Conservation (phyloP, 1,139 yeast species). For the Nakaseomyces bracarensis region DNA sequence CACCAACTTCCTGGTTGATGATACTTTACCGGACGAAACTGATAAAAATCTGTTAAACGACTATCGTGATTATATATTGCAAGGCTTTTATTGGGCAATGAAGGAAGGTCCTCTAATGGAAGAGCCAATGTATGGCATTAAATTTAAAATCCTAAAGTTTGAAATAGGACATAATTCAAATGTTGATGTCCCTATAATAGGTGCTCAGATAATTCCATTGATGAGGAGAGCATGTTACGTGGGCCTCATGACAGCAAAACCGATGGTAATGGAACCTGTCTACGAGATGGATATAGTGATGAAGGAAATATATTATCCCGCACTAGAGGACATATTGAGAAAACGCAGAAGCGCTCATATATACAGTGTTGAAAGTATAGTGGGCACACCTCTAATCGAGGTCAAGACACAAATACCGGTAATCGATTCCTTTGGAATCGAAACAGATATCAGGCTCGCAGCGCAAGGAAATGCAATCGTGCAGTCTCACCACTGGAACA, state of each 20-base stretch:
- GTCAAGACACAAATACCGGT: slow-evolving; percentile 70
- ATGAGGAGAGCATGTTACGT: slow-evolving; percentile 78
- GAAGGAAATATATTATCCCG: slow-evolving; percentile 39
- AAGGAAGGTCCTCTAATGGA: slow-evolving; percentile 88
- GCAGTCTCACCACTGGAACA: slow-evolving; percentile 49
- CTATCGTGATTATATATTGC: slow-evolving; percentile 47
- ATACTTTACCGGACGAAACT: slow-evolving; percentile 65
- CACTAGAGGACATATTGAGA: slow-evolving; percentile 45
- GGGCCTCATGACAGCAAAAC: slow-evolving; percentile 70
- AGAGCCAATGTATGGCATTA: slow-evolving; percentile 66
- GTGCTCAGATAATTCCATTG: slow-evolving; percentile 75
- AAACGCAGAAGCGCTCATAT: slow-evolving; percentile 62
- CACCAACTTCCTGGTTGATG: slow-evolving; percentile 63
- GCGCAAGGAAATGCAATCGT: slow-evolving; percentile 76
- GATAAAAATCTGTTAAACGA: slow-evolving; percentile 44
- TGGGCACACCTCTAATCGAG: slow-evolving; percentile 63
- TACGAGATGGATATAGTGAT: slow-evolving; percentile 58
- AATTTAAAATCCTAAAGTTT: slow-evolving; percentile 59
- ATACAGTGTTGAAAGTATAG: slow-evolving; percentile 45
- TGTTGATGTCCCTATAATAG: slow-evolving; percentile 36
- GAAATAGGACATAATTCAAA: slow-evolving; percentile 42
- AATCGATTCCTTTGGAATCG: slow-evolving; percentile 83
- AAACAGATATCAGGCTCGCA: slow-evolving; percentile 69
- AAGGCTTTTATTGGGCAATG: slow-evolving; percentile 79
- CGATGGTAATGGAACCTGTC: slow-evolving; percentile 75